Evolutionary conservation across 2,329 filamentous ascomycete species (phyloP).

Genomic region (Fusarium scirpi): DNA sequence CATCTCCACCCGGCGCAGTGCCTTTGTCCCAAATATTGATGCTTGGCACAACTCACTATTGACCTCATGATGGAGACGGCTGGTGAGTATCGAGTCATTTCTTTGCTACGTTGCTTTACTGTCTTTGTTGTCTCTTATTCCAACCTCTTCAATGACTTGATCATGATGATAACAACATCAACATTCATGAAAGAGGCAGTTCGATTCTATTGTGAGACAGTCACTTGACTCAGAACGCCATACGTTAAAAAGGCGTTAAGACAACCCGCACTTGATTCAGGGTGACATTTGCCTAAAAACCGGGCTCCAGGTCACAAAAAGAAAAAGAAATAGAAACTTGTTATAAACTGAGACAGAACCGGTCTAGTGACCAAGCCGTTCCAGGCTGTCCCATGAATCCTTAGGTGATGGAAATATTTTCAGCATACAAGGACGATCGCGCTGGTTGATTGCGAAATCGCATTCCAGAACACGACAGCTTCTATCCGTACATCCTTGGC

Average conservation of each 20-base stretch:
- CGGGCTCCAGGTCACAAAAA: neutral
- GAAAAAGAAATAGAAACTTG: neutral
- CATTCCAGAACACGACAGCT: slow-evolving; percentile 43
- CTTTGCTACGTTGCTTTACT: neutral
- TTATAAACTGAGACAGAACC: slow-evolving; percentile 31
- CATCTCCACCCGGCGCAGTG: neutral
- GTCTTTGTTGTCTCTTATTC: neutral
- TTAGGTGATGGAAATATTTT: slow-evolving; percentile 12
- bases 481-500: slow-evolving; percentile 8
- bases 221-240: slow-evolving; percentile 19
- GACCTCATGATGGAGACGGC: slow-evolving; percentile 8
- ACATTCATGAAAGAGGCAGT: slow-evolving; percentile 18
- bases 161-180: neutral
- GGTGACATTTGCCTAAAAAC: slow-evolving; percentile 21
- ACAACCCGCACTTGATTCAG: slow-evolving; percentile 24
- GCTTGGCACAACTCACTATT: slow-evolving; percentile 13
- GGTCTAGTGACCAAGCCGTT: slow-evolving; percentile 20
- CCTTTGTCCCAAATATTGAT: slow-evolving; percentile 2
- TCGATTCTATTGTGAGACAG: slow-evolving; percentile 17
- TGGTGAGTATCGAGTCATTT: slow-evolving; percentile 25
- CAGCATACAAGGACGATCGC: slow-evolving; percentile 17
- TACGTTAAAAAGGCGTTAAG: slow-evolving; percentile 17
- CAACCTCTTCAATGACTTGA: slow-evolving; percentile 6
- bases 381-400: slow-evolving; percentile 6
- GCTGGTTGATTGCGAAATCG: slow-evolving; percentile 23